Conservation (phyloP, 345 rosid species). For the Lepidium aucheri region DNA sequence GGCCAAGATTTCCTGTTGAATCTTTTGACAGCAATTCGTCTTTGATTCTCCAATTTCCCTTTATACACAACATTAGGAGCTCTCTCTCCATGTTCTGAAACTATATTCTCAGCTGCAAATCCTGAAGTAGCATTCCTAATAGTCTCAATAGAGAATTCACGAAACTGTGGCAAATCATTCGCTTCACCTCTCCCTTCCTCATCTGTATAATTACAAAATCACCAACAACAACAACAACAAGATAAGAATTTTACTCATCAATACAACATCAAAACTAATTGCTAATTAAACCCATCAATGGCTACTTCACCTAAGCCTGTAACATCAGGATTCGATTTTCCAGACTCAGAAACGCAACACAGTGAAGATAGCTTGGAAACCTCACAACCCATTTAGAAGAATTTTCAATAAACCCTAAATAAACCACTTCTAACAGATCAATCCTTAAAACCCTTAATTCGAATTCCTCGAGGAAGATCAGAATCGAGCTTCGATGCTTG, state of each 20-base stretch:
- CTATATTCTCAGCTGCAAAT: conserved; percentile 77
- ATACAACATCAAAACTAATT: not conserved
- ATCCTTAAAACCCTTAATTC: not conserved
- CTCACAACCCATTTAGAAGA: conserved; percentile 36
- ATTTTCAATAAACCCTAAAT: not conserved
- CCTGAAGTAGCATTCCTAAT: conserved; percentile 78
- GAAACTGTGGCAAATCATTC: conserved; percentile 44
- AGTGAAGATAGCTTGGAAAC: conserved; percentile 48
- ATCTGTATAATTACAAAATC: conserved; percentile 22
- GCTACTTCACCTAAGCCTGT: conserved; percentile 38
- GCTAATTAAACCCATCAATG: not conserved
- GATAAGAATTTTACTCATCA: not conserved
- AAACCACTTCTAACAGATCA: not conserved
- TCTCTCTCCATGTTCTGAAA: conserved; percentile 85
- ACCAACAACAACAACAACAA: not conserved
- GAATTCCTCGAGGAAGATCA: not conserved
- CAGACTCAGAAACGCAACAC: conserved; percentile 52
- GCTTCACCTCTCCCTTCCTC: conserved; percentile 34
- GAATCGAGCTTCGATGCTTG: not conserved
- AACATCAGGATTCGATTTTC: conserved; percentile 48
- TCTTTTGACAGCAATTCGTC: conserved; percentile 67
- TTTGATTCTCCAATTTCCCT: conserved; percentile 70
- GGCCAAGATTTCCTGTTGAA: conserved; percentile 81
- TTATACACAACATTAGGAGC: conserved; percentile 86
- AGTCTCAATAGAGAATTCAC: conserved; percentile 61